A percentile compares a stretch with the other conserved stretches of the same genome.
phyloP scores from a whole-genome alignment of 2,329 filamentous ascomycete species.

The Xylariaceae sp. region DNA sequence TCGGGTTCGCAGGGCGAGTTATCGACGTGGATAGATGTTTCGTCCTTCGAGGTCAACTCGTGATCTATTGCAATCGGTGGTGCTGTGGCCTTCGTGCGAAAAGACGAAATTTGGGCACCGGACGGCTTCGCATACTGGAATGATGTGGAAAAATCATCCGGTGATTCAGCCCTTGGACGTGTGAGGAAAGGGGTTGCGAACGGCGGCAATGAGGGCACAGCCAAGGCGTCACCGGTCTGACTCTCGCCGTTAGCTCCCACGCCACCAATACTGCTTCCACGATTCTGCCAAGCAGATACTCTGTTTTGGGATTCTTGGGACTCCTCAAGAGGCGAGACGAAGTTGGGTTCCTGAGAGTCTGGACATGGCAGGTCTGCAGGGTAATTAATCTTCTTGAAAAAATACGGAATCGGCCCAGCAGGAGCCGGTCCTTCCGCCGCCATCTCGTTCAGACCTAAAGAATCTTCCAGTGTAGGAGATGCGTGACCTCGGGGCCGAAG shows the following conservation, averaged over 20 bases:
- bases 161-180: conserved; percentile 16
- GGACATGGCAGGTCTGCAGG: conserved; percentile 5
- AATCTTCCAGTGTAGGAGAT: not conserved
- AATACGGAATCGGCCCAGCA: too few relatives aligned
- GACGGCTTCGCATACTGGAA: conserved; percentile 22
- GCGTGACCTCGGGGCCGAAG: not conserved
- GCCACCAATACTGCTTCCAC: not conserved
- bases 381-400: not conserved
- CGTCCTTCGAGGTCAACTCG: not conserved
- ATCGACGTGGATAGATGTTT: not conserved
- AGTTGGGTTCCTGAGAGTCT: conserved; percentile 6
- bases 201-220: not conserved
- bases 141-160: conserved; percentile 15
- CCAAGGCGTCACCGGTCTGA: too few relatives aligned
- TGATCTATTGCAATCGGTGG: not conserved
- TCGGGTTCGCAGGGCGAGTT: not conserved
- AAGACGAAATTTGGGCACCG: conserved; percentile 5
- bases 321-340: conserved; percentile 12
- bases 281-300: not conserved
- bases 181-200: conserved; percentile 10
- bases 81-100: not conserved
- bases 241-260: not conserved
- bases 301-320: conserved; percentile 7
- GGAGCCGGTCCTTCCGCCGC: not conserved
- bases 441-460: too few relatives aligned